A percentile compares a stretch with the other conserved stretches of the same genome.
phyloP scores from a whole-genome alignment of 345 rosid genomes.

The Hibiscus tridactylites region DNA sequence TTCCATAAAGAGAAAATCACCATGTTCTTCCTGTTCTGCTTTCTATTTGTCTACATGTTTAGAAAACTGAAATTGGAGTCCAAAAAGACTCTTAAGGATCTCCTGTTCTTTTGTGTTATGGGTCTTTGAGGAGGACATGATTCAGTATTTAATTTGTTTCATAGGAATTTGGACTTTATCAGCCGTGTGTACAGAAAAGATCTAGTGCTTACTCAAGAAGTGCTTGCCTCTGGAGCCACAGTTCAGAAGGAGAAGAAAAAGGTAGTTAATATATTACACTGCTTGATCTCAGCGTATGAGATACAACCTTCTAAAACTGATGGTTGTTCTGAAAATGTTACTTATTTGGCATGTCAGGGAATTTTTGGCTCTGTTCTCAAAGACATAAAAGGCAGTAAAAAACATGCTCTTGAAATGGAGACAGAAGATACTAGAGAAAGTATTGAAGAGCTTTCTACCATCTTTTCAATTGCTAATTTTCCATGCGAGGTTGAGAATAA shows the following conservation, averaged over 20 bases:
- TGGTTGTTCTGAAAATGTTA: slow-evolving; percentile 4
- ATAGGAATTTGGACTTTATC: slow-evolving; percentile 49
- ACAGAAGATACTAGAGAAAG: slow-evolving; percentile 61
- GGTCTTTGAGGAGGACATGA: neutral
- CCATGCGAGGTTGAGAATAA: slow-evolving; percentile 24
- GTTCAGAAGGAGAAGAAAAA: slow-evolving; percentile 71
- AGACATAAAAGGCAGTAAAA: slow-evolving; percentile 49
- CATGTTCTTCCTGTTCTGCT: neutral
- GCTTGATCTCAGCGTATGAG: neutral
- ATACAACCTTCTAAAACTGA: neutral
- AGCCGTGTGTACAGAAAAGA: slow-evolving; percentile 54
- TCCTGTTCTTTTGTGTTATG: neutral
- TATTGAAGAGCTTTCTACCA: slow-evolving; percentile 44
- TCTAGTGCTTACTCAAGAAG: slow-evolving; percentile 28
- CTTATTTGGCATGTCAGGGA: slow-evolving; percentile 37
- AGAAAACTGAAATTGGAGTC: neutral
- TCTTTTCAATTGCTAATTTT: slow-evolving; percentile 60
- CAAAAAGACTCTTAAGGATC: neutral
- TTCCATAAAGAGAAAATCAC: neutral
- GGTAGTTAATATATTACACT: slow-evolving; percentile 24
- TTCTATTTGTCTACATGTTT: neutral
- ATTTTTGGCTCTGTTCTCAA: slow-evolving; percentile 79
- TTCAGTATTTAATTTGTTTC: slow-evolving; percentile 1
- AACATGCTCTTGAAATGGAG: slow-evolving; percentile 43
- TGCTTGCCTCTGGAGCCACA: slow-evolving; percentile 18